Base-by-base conservation (phyloP, 352 stramenopile genomes). In the Globisporangium irregulare region DNA sequence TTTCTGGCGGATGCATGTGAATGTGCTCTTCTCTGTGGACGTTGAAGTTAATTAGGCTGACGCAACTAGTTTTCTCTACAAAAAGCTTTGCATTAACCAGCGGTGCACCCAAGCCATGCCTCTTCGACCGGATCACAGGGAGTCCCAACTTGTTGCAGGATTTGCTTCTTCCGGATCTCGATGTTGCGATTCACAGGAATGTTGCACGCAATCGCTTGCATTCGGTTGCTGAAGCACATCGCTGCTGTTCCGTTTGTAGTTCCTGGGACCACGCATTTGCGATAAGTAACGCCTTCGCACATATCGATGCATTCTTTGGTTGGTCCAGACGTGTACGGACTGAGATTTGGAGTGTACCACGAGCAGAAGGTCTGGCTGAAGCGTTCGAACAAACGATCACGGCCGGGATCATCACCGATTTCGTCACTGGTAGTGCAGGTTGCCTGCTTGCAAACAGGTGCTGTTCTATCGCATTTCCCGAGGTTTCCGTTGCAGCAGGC, bases 81-180 rank as follows among this genome's bases (percentile, higher is more conserved):
- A 43, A 43, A 12, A 5, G 10, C 38, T 48, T n/a, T 14, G 14
- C 6, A 18, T 51, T 20, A 51, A 51, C n/a, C 43, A 51, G 18
- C 43, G 7, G 18, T 24, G 43, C 63, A 70, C 27, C 57, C 56
- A 25, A 70, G 50, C 56, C 65, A 70, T 9, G n/a, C 15, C 22
- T 70, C 64, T 48, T 65, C 43, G n/a, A 54, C 50, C 4, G 43
- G 56, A n/a, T 70, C 25, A 24, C 64, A 70, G 14, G 43, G 22
- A 8, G 2, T 4, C 2, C 56, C 64, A 22, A 62, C 38, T 14
- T 54, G 43, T 14, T 56, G 63, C 36, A 24, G 27, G 51, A 63
- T 69, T 43, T 69, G 54, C 15, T 34, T 22, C n/a, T 51, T 53
- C 24, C 54, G 63, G 6, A 69, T 63, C 20, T 29, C 54, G 14